Evolutionary conservation across 192 early-diverging fungal genomes (phyloP).

Genomic region (Podila verticillata): DNA sequence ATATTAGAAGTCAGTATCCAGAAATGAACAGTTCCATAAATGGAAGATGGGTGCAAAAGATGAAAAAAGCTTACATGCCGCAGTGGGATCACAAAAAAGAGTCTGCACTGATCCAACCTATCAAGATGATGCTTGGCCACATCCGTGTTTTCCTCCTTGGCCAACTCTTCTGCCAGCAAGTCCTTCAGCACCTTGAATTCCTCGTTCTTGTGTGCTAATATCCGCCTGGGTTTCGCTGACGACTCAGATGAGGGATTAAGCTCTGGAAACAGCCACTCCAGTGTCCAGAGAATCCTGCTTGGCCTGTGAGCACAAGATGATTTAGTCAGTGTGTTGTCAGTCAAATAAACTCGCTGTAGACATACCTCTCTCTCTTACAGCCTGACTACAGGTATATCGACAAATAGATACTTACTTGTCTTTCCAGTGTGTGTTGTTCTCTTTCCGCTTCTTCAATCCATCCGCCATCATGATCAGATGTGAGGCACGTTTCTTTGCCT

Average conservation of each 20-base stretch:
- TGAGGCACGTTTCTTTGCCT: constrained; percentile 52
- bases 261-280: constrained; percentile 56
- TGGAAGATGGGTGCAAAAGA: too few relatives aligned
- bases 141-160: constrained; percentile 18
- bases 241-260: not conserved
- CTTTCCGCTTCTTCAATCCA: constrained; percentile 65
- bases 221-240: not conserved
- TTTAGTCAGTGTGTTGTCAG: not conserved
- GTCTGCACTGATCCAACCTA: constrained; percentile 35
- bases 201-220: constrained; percentile 36
- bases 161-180: constrained; percentile 4
- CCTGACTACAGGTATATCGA: not conserved
- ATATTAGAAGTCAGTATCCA: constrained; percentile 16
- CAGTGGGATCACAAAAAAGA: constrained; percentile 54
- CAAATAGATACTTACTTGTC: constrained; percentile 46
- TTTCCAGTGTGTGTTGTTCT: constrained; percentile 62
- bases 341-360: not conserved
- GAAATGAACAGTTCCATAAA: not conserved
- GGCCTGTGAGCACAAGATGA: constrained; percentile 23
- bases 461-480: constrained; percentile 57
- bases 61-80: constrained; percentile 38
- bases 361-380: not conserved
- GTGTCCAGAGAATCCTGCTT: constrained; percentile 56
- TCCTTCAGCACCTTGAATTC: constrained; percentile 21
- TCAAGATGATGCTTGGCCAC: constrained; percentile 12